These are phyloP conservation scores for Talaromyces sp. DNA, from an alignment of 2,329 filamentous ascomycete genomes.

Conservation along the genomic window DNA sequence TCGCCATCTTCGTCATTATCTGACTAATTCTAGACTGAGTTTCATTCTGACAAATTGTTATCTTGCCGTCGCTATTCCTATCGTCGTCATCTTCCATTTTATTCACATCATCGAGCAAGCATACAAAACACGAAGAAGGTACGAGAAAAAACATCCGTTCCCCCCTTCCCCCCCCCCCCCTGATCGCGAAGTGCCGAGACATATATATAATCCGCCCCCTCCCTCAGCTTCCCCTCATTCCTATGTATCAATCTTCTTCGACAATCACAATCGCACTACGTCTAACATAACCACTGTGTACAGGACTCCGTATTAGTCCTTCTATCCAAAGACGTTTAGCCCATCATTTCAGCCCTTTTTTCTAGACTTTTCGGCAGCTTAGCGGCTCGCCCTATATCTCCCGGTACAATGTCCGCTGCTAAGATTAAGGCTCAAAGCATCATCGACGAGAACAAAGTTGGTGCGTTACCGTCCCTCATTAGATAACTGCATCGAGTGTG, in stretches of 20 bases:
- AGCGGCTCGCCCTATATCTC: constrained; percentile 45
- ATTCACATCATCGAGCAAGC: neutral
- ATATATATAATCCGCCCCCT: neutral
- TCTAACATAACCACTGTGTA: neutral
- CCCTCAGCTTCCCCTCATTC: neutral
- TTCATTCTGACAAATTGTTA: neutral
- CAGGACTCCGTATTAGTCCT: neutral
- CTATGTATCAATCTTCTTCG: neutral
- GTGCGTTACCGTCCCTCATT: constrained; percentile 48
- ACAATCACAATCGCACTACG: neutral
- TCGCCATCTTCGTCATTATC: neutral
- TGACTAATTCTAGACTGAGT: neutral
- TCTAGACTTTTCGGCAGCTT: constrained; percentile 65
- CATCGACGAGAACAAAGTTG: constrained; percentile 85
- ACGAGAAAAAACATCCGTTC: neutral
- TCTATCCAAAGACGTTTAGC: constrained; percentile 15
- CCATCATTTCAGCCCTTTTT: constrained; percentile 65
- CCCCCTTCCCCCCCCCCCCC: neutral
- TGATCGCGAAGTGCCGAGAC: neutral
- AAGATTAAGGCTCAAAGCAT: constrained; percentile 78
- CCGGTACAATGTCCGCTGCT: constrained; percentile 74
- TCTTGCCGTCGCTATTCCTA: neutral
- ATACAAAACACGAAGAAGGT: constrained; percentile 8
- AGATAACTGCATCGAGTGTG: neutral
- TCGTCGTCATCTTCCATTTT: neutral